Evolutionary conservation across 805 yeast species (phyloP).

Genomic region (Candida broadrunensis): DNA sequence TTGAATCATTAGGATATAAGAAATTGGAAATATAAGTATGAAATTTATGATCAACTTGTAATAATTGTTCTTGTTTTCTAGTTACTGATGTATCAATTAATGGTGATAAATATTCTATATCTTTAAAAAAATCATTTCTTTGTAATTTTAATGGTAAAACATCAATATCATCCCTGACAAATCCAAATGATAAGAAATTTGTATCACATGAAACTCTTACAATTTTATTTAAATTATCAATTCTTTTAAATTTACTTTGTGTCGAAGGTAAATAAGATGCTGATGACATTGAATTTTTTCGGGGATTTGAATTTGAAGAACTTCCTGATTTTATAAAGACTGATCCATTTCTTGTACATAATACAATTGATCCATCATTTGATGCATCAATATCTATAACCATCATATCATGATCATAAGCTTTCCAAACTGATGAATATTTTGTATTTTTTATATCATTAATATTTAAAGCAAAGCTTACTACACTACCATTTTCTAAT

Average conservation of each 20-base stretch:
- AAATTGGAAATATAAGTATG: constrained; percentile 27
- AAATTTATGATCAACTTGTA: constrained; percentile 25
- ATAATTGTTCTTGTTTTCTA: constrained; percentile 41
- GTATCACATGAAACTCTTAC: constrained; percentile 65
- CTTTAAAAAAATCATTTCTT: constrained; percentile 45
- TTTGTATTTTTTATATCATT: constrained; percentile 38
- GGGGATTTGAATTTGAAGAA: constrained; percentile 10
- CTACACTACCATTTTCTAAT: constrained; percentile 59
- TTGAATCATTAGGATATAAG: constrained; percentile 17
- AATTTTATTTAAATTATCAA: constrained; percentile 55
- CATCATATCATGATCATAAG: constrained; percentile 52
- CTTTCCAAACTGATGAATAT: constrained; percentile 57
- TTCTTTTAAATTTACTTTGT: constrained; percentile 50
- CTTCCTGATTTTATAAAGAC: constrained; percentile 46
- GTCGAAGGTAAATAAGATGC: constrained; percentile 22
- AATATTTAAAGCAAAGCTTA: constrained; percentile 26
- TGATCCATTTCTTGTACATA: constrained; percentile 69
- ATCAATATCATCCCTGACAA: constrained; percentile 62
- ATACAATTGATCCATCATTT: constrained; percentile 62
- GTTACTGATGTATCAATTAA: constrained; percentile 26
- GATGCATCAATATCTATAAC: constrained; percentile 69
- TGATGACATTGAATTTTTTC: constrained; percentile 29
- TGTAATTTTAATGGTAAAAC: constrained; percentile 53
- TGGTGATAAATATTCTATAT: constrained; percentile 56
- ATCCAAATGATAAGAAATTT: constrained; percentile 61